Percentiles rank a stretch among this genome's conserved stretches.
Conservation (phyloP, 768 basidiomycete genomes). For the Boletus pseudopeckii region DNA sequence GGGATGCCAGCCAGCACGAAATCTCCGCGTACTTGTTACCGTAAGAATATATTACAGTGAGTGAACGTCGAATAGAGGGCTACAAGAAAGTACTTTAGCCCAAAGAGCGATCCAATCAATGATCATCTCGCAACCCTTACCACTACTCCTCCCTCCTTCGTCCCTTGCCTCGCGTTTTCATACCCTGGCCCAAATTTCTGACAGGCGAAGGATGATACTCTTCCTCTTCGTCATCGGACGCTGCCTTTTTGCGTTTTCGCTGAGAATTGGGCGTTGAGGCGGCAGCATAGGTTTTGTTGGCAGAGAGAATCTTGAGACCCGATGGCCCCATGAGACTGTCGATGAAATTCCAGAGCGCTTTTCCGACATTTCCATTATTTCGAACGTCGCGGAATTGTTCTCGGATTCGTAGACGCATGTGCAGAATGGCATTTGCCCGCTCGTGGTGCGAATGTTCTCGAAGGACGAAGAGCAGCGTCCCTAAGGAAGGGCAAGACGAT, state of each 20-base stretch:
- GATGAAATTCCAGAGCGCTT: constrained; percentile 57
- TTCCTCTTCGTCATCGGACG: constrained; percentile 40
- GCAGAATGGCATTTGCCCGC: constrained; percentile 52
- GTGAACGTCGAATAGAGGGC: neutral
- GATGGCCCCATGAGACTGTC: constrained; percentile 37
- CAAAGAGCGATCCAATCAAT: neutral
- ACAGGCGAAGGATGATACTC: constrained; percentile 46
- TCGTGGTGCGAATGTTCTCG: constrained; percentile 39
- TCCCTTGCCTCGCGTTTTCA: constrained; percentile 41
- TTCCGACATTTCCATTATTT: constrained; percentile 53
- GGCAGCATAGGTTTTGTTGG: constrained; percentile 10
- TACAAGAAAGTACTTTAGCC: neutral
- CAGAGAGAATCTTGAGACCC: constrained; percentile 30
- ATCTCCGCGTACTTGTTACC: neutral
- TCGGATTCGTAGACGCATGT: constrained; percentile 56
- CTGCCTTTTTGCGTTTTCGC: constrained; percentile 31
- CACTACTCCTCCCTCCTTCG: constrained; percentile 20
- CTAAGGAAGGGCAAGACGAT: constrained; percentile 34
- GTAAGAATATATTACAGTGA: neutral
- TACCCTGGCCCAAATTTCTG: constrained; percentile 34
- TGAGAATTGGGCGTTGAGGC: constrained; percentile 14
- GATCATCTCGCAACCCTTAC: neutral
- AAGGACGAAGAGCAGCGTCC: constrained; percentile 62
- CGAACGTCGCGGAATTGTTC: constrained; percentile 60
- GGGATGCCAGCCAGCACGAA: neutral